These are phyloP conservation scores for Arthroderma sp. DNA, from an alignment of 2,329 filamentous ascomycete species.

Conservation along the genomic window DNA sequence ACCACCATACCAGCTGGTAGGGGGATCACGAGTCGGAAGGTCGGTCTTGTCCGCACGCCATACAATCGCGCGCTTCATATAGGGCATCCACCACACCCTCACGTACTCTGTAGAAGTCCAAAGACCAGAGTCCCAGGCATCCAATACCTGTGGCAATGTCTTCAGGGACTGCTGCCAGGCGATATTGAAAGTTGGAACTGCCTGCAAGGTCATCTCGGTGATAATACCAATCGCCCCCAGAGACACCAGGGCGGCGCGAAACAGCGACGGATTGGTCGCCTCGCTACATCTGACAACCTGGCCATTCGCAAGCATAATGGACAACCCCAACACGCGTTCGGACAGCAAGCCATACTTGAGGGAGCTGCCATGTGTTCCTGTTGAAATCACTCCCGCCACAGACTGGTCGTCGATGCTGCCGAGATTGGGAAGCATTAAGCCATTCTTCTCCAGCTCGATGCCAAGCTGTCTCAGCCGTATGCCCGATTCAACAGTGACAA, in stretches of 20 bases:
- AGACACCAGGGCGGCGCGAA: conserved; percentile 75
- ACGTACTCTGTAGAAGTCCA: conserved; percentile 85
- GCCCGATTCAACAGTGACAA: conserved; percentile 73
- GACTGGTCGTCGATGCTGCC: conserved; percentile 94
- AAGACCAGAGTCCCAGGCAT: conserved; percentile 58
- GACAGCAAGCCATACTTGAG: conserved; percentile 73
- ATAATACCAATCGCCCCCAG: conserved; percentile 86
- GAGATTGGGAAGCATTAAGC: conserved; percentile 78
- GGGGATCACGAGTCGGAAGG: conserved; percentile 47
- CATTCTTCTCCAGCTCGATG: conserved; percentile 57
- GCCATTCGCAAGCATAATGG: conserved; percentile 72
- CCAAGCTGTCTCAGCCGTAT: conserved; percentile 70
- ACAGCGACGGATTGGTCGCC: conserved; percentile 61
- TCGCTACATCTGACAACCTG: conserved; percentile 57
- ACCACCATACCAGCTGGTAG: conserved; percentile 67
- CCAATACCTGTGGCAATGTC: conserved; percentile 55
- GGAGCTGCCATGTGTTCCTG: conserved; percentile 85
- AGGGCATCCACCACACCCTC: conserved; percentile 95
- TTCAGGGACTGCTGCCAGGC: conserved; percentile 74
- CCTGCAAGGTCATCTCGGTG: conserved; percentile 73
- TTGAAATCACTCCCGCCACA: conserved; percentile 81
- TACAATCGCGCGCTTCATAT: conserved; percentile 73
- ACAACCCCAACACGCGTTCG: conserved; percentile 60
- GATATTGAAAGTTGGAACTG: conserved; percentile 70
- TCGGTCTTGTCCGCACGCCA: conserved; percentile 78